These are phyloP conservation scores for Marchantia paleacea DNA, from an alignment of 225 moss, liverwort and hornwort species.

Conservation along the genomic window DNA sequence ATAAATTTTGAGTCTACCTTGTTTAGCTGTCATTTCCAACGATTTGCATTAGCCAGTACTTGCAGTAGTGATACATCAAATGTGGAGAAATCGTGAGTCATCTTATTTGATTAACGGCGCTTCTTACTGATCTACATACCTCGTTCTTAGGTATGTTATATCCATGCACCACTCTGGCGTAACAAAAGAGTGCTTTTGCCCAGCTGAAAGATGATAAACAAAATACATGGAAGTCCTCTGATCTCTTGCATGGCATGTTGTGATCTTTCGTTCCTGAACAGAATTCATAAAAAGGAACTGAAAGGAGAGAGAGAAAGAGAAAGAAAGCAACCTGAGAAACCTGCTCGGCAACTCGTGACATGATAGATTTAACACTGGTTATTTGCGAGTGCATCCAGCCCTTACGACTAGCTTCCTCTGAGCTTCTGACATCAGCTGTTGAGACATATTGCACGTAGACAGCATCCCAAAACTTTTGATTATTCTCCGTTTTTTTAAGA, in stretches of 20 bases:
- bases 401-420: slow-evolving; percentile 68
- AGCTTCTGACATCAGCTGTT: slow-evolving; percentile 40
- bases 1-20: neutral
- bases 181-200: slow-evolving; percentile 34
- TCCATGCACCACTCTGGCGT: slow-evolving; percentile 38
- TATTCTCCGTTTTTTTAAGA: neutral
- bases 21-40: neutral
- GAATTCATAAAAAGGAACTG: slow-evolving; percentile 29
- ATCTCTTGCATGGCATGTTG: slow-evolving; percentile 24
- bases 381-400: slow-evolving; percentile 66
- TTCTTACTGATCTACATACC: slow-evolving; percentile 21
- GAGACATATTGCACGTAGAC: slow-evolving; percentile 25
- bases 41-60: too few species aligned
- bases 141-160: slow-evolving; percentile 35
- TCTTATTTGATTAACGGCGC: too few species aligned
- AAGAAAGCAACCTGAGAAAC: slow-evolving; percentile 75
- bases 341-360: slow-evolving; percentile 84
- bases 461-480: neutral
- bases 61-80: neutral
- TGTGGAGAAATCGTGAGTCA: neutral
- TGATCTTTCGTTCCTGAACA: slow-evolving; percentile 28
- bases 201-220: slow-evolving; percentile 38
- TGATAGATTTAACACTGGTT: slow-evolving; percentile 62
- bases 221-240: slow-evolving; percentile 38
- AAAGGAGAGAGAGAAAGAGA: slow-evolving; percentile 3